Base-by-base conservation (phyloP, 2,329 filamentous ascomycete genomes). In the Aspergillus transmontanensis region DNA sequence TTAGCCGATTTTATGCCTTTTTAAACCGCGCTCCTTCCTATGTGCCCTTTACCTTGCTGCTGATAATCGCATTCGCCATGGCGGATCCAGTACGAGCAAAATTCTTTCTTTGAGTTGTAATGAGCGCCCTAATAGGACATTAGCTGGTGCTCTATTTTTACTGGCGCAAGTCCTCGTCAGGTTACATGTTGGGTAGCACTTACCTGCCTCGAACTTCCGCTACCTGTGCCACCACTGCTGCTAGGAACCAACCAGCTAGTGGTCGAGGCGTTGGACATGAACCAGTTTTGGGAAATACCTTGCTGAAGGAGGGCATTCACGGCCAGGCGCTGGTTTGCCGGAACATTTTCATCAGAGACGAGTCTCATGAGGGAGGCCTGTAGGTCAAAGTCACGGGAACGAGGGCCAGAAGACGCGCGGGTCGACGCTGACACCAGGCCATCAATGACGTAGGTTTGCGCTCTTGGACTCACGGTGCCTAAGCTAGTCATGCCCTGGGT, bases 71-170 rank as follows among this genome's bases (percentile, higher is more conserved):
- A 97, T 50, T 91, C 87, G 23, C 93, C 93, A 63, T 91, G 89
- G 70, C 92, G 89, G 60, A 97, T 89, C 93, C 93, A 97, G 77
- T 94, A 92, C 63, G 93, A 92, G 78, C 93, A 97, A 77, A 90
- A 96, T 28, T 90, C 81, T 75, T 96, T 96, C 71, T 85, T 87
- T 6, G 59, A 21, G 34, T 66, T 69, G 19, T 48, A 57, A 61
- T 66, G 57, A 28, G 58, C 30, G 53, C 63, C 57, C 58, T 63
- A 56, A n/a, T 16, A n/a, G 7, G n/a, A 30, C 2, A 32, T 56
- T 32, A 58, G 32, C 4, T 26, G 34, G 30, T 39, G 14, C 11
- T 19, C 28, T 46, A 39, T 23, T 9, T 32, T 39, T 12, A 55
- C 51, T 30, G 53, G 12, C 19, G 39, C 45, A 36, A 21, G n/a